Base-by-base conservation (phyloP, 768 basidiomycete genomes). In the Nidularia sp. region DNA sequence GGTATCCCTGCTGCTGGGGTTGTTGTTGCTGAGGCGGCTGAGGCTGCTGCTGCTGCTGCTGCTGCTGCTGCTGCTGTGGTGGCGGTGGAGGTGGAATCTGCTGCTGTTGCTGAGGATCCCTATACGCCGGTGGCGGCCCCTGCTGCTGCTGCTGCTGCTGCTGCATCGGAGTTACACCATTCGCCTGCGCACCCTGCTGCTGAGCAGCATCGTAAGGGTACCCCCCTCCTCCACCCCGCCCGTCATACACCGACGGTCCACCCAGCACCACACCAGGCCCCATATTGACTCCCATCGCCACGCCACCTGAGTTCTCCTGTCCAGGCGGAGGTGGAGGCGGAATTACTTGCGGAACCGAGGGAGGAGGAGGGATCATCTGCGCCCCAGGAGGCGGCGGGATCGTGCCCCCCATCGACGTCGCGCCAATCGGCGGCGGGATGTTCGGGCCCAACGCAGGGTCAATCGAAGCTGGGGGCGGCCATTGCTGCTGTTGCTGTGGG, bases 341-440 rank as follows among this genome's bases (percentile, higher is more conserved):
- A 35, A 64, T 62, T 25, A 47, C 53, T 5, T 55, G 54, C 5
- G 65, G 60, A 43, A 69, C 65, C 6, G 64, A 62, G 5, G 74
- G 72, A 5, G 72, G 72, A 0, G 71, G 71, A 22, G 73, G 68
- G 48, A 71, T 70, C 3, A 69, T 57, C 5, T 69, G 55, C n/a
- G 66, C 62, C 0, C 55, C 59, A n/a, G 68, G 69, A 8, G 70
- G 66, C 67, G 66, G 65, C 34, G 53, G 59, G 13, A 41, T 41
- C 10, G 39, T 41, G 4, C 10, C 45, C 10, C 10, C 10, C 39
- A 41, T 41, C 39, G 10, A 15, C 39, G 39, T 45, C 25, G 47
- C 55, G 25, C 53, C 47, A 41, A 47, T 39, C 1, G 53, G 53
- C 5, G 53, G 53, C 6, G 53, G 53, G 10, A 54, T 54, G 22